A percentile compares a stretch with the other conserved stretches of the same genome.
Conservation (phyloP, 1,284 basidiomycete species). For the Rhodotorula sp. region DNA sequence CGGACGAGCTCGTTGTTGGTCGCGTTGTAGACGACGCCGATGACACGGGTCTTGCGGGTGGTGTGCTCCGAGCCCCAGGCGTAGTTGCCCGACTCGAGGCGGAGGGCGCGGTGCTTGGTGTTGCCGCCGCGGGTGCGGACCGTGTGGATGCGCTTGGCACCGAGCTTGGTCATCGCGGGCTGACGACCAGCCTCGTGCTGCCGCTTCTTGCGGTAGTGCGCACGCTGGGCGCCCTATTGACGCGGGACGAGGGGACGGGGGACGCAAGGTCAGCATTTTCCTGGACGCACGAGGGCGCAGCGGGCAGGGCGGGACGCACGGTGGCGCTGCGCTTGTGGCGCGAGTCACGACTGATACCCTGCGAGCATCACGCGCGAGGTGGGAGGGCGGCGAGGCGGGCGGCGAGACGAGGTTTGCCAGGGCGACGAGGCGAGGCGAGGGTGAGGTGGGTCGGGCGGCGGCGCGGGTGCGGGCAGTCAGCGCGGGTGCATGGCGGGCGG, state of each 20-base stretch:
- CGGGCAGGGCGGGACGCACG: conserved; percentile 49
- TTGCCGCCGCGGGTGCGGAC: conserved; percentile 93
- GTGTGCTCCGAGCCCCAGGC: conserved; percentile 92
- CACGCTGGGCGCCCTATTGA: conserved; percentile 71
- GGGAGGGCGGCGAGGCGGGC: too few species aligned
- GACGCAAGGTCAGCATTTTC: neutral
- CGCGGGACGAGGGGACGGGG: too few species aligned
- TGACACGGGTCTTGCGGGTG: conserved; percentile 90
- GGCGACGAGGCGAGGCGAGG: neutral
- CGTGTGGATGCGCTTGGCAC: conserved; percentile 85
- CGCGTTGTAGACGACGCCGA: conserved; percentile 94
- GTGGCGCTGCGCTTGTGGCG: conserved; percentile 92
- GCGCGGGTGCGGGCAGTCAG: too few species aligned
- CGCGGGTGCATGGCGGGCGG: too few species aligned
- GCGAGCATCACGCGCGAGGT: neutral
- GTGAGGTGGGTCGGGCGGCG: neutral
- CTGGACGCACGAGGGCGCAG: neutral
- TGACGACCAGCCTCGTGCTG: conserved; percentile 41
- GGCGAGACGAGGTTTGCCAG: conserved; percentile 14
- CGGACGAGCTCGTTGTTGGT: conserved; percentile 99
- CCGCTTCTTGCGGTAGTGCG: conserved; percentile 70
- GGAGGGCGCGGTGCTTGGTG: conserved; percentile 87
- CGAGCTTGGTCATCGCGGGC: conserved; percentile 91
- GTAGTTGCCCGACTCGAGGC: conserved; percentile 92
- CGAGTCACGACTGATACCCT: conserved; percentile 78